phyloP scores from a whole-genome alignment of 169 alveolate genomes.

The Besnoitia besnoiti region DNA sequence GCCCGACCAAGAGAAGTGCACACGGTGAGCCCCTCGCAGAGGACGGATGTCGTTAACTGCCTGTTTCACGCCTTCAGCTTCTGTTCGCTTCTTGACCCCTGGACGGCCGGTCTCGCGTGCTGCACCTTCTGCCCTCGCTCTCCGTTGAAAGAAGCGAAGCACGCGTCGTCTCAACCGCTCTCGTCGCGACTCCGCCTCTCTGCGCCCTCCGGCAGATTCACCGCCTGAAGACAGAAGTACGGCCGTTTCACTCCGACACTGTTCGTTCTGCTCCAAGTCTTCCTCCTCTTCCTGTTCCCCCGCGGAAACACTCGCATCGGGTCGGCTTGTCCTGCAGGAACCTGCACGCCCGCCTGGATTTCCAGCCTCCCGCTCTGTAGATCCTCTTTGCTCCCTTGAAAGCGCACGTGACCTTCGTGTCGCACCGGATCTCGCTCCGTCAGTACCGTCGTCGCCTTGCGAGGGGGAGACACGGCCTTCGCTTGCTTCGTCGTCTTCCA shows the following conservation, averaged over 20 bases:
- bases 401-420: no score
- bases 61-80: not conserved
- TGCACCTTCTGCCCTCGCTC: not conserved
- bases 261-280: not conserved
- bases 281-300: no score
- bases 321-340: no score
- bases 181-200: not conserved
- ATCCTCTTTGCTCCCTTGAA: no score
- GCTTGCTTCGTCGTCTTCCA: no score
- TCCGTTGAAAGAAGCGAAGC: not conserved
- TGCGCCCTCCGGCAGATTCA: not conserved
- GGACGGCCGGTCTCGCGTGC: not conserved
- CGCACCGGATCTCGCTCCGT: no score
- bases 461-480: no score
- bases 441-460: no score
- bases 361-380: no score
- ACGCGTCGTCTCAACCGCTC: not conserved
- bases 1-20: slow-evolving; percentile 58
- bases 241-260: not conserved
- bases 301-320: no score
- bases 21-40: slow-evolving; percentile 25
- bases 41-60: not conserved
- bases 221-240: not conserved
- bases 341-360: no score
- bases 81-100: not conserved